Percentiles rank a stretch among this genome's conserved stretches.
These are phyloP conservation scores for Tolypocladium sp. DNA, from an alignment of 2,329 filamentous ascomycete genomes.

Conservation along the genomic window DNA sequence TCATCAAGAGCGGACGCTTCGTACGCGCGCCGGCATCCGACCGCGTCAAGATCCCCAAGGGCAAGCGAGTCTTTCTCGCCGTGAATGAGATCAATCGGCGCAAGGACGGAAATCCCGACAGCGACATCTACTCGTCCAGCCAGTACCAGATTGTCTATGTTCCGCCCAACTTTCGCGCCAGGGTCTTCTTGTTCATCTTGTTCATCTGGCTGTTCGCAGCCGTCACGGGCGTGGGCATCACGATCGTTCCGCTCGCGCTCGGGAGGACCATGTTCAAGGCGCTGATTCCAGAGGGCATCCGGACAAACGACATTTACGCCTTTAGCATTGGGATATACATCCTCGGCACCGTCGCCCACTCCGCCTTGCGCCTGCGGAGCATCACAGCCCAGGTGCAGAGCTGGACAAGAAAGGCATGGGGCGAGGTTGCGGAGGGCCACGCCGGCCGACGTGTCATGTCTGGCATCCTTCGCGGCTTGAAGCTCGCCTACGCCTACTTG, in stretches of 20 bases:
- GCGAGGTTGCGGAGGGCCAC: slow-evolving; percentile 11
- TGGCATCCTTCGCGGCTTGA: slow-evolving; percentile 22
- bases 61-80: slow-evolving; percentile 68
- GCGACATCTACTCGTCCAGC: slow-evolving; percentile 43
- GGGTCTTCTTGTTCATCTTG: slow-evolving; percentile 78
- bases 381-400: slow-evolving; percentile 22
- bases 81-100: slow-evolving; percentile 57
- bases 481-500: slow-evolving; percentile 64
- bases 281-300: slow-evolving; percentile 61
- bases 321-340: slow-evolving; percentile 86
- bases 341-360: slow-evolving; percentile 60
- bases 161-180: slow-evolving; percentile 72
- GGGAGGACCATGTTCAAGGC: slow-evolving; percentile 70
- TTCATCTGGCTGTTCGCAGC: slow-evolving; percentile 93
- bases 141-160: slow-evolving; percentile 69
- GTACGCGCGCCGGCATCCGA: slow-evolving; percentile 92
- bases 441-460: slow-evolving; percentile 15
- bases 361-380: slow-evolving; percentile 40
- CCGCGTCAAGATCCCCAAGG: slow-evolving; percentile 87
- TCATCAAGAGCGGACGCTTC: slow-evolving; percentile 68
- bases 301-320: slow-evolving; percentile 91
- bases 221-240: slow-evolving; percentile 73
- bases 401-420: slow-evolving; percentile 15
- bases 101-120: slow-evolving; percentile 43
- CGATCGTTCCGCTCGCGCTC: slow-evolving; percentile 77